Percentiles rank a stretch among this genome's conserved stretches.
Evolutionary conservation across 139 green algal species (phyloP).

Genomic region (Parachlorella kessleri): DNA sequence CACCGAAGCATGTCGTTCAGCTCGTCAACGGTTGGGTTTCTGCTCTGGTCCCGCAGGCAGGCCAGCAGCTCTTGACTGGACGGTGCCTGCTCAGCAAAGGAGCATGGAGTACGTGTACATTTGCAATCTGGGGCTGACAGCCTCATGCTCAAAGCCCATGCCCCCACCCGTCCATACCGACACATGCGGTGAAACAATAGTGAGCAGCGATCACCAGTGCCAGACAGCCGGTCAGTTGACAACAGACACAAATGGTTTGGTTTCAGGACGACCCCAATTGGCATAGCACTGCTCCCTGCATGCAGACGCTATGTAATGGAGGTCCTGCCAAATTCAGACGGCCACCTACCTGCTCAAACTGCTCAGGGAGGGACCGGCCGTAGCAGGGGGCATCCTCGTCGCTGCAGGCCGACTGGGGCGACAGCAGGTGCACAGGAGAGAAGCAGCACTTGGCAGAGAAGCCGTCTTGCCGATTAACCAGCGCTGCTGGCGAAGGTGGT

Average conservation of each 20-base stretch:
- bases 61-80: background rate
- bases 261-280: no score
- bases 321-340: no score
- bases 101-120: no score
- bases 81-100: background rate
- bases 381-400: background rate
- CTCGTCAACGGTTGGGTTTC: constrained; percentile 21
- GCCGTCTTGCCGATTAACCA: constrained; percentile 3
- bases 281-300: no score
- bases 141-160: no score
- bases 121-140: no score
- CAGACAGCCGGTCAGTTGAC: no score
- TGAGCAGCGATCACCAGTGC: no score
- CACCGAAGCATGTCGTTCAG: constrained; percentile 46
- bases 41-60: constrained; percentile 1
- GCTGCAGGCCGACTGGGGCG: background rate
- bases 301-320: no score
- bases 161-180: no score
- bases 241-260: no score
- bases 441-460: constrained; percentile 6
- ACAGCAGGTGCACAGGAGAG: background rate
- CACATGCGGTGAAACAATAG: no score
- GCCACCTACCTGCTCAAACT: background rate
- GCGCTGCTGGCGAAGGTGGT: constrained; percentile 3
- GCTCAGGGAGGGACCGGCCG: background rate